Evolutionary conservation across 2,329 filamentous ascomycete genomes (phyloP).

Genomic region (Aspergillus viridinutans): DNA sequence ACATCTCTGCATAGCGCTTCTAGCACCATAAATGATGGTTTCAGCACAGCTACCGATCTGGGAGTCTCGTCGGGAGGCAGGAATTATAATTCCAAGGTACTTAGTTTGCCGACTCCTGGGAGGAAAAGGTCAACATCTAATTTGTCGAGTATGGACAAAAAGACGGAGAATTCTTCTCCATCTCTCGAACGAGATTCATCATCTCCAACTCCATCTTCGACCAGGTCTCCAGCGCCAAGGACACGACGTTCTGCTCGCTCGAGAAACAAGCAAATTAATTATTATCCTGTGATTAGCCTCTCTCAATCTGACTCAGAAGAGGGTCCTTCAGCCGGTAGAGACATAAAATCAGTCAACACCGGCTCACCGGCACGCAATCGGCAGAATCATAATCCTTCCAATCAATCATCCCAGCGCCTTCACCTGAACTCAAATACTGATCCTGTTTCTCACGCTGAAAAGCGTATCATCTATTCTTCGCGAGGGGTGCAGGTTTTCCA

Average conservation of each 20-base stretch:
- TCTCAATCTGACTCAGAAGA: conserved; percentile 12
- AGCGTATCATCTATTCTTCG: conserved; percentile 12
- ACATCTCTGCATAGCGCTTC: not conserved
- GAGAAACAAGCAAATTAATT: conserved; percentile 27
- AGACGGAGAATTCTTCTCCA: not conserved
- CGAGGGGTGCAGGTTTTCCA: conserved; percentile 13
- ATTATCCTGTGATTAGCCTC: conserved; percentile 23
- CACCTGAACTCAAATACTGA: not conserved
- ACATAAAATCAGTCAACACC: not conserved
- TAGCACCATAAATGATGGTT: not conserved
- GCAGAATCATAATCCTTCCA: not conserved
- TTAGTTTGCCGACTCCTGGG: not conserved
- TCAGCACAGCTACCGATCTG: not conserved
- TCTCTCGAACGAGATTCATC: not conserved
- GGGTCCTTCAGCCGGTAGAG: conserved; percentile 1
- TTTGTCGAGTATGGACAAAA: not conserved
- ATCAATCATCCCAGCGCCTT: not conserved
- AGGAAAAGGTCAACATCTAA: not conserved
- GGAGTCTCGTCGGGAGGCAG: not conserved
- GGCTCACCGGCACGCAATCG: not conserved
- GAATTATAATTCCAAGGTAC: not conserved
- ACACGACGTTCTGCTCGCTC: conserved; percentile 26
- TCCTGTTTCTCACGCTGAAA: not conserved
- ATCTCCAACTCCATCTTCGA: not conserved
- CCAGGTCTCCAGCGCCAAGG: conserved; percentile 1